Evolutionary conservation across 139 green algal species (phyloP).

Genomic region (Chlamydomonas urium): DNA sequence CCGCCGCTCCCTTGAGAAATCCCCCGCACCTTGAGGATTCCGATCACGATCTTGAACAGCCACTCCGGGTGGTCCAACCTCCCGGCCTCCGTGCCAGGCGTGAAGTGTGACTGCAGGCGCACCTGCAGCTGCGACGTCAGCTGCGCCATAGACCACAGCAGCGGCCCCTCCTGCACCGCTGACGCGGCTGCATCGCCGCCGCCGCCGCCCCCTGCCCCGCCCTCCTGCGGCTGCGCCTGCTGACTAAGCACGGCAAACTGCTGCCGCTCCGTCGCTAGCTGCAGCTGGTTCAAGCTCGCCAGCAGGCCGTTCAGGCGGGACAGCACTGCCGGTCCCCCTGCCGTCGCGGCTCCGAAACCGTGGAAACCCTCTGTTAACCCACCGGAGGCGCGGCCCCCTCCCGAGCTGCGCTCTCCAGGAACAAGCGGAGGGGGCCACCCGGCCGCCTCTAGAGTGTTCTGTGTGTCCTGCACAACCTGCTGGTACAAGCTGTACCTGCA

Average conservation of each 20-base stretch:
- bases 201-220: not conserved
- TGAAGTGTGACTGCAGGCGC: conserved; percentile 7
- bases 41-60: conserved; percentile 8
- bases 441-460: not conserved
- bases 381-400: no score
- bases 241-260: not conserved
- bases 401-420: not conserved
- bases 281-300: not conserved
- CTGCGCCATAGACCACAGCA: conserved; percentile 15
- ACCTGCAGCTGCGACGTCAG: not conserved
- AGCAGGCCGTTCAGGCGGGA: conserved; percentile 5
- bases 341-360: not conserved
- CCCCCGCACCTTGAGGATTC: conserved; percentile 3
- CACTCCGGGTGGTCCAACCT: conserved; percentile 9
- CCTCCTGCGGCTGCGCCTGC: not conserved
- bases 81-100: conserved; percentile 1
- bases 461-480: no score
- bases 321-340: not conserved
- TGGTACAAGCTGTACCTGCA: no score
- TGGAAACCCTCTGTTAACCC: not conserved
- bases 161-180: not conserved
- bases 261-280: not conserved
- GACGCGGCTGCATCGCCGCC: not conserved
- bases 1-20: no score
- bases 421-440: not conserved